Evolutionary conservation across 768 basidiomycete species (phyloP), one percentile per base, ranked within the genome.

Genomic region (Pleurotus sapidus): DNA sequence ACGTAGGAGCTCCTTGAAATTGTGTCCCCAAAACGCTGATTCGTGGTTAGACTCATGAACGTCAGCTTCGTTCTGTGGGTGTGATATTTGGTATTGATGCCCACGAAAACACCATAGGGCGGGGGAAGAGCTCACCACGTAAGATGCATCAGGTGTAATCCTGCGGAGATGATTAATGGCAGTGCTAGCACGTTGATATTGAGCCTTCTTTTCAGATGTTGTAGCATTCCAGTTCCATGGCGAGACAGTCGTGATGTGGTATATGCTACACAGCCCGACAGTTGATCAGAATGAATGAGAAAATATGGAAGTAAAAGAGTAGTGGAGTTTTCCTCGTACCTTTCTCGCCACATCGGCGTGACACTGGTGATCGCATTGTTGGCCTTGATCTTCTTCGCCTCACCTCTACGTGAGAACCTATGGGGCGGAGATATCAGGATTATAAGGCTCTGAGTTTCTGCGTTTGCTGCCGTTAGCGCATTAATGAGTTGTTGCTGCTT

Each of bases 161-260:
- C 55, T 69, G 34, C 77, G 64, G 58, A 82, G 61, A 60, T 72
- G 60, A 48, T 76, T 74, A 24, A 80, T 75, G 3, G 76, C 67
- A n/a, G 46, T 56, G 23, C 75, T 75, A 14, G 69, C 72, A 25
- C 63, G 55, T 3, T 65, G 24, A 61, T 81, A 80, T 23, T 65
- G 54, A 2, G 49, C 61, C 46, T 60, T 58, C 54, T 76, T 75
- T 45, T 78, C 75, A 17, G 56, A 66, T 15, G 57, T 58, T 2
- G 76, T 78, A 4, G 79, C 74, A 53, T 80, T 74, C 72, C 75
- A 81, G 17, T 73, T 72, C 78, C 78, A 81, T n/a, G 66, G 53
- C 5, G 73, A 68, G 34, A 77, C 65, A 20, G 73, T 67, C 8
- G 79, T 81, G 49, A 78, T 67, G 59, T 83, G 80, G 57, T 76